phyloP scores from a whole-genome alignment of 2,329 filamentous ascomycete species.

The Cercospora zeae-maydis region DNA sequence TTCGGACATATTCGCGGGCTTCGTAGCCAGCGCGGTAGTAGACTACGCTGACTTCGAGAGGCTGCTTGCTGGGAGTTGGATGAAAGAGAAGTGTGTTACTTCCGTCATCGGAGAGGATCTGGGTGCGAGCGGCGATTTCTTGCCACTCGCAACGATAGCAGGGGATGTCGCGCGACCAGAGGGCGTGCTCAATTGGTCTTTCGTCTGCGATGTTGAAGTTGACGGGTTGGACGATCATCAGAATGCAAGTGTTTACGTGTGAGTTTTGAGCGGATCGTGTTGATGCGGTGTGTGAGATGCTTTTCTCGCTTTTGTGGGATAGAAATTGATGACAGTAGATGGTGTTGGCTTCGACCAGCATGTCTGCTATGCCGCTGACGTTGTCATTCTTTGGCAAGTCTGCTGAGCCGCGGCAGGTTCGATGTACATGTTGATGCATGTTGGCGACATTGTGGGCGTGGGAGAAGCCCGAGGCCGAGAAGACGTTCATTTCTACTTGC shows the following conservation, averaged over 20 bases:
- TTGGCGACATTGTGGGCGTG: constrained; percentile 41
- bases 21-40: constrained; percentile 47
- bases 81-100: constrained; percentile 38
- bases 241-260: constrained; percentile 31
- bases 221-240: constrained; percentile 45
- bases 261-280: neutral
- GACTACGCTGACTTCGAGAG: constrained; percentile 42
- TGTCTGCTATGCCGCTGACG: constrained; percentile 33
- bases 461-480: constrained; percentile 42
- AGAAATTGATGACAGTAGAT: constrained; percentile 31
- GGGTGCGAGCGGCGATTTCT: constrained; percentile 34
- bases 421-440: constrained; percentile 42
- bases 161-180: constrained; percentile 38
- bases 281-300: neutral
- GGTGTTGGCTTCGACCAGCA: constrained; percentile 36
- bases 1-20: constrained; percentile 36
- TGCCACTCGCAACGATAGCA: constrained; percentile 41
- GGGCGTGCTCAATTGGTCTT: constrained; percentile 45
- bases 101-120: constrained; percentile 26
- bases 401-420: neutral
- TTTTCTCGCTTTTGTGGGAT: neutral
- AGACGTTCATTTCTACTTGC: constrained; percentile 49
- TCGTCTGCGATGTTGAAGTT: constrained; percentile 49
- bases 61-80: neutral
- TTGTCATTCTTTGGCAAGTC: constrained; percentile 37